These are phyloP conservation scores for Populus hybrid DNA, from an alignment of 441 rosid genomes.

Conservation along the genomic window DNA sequence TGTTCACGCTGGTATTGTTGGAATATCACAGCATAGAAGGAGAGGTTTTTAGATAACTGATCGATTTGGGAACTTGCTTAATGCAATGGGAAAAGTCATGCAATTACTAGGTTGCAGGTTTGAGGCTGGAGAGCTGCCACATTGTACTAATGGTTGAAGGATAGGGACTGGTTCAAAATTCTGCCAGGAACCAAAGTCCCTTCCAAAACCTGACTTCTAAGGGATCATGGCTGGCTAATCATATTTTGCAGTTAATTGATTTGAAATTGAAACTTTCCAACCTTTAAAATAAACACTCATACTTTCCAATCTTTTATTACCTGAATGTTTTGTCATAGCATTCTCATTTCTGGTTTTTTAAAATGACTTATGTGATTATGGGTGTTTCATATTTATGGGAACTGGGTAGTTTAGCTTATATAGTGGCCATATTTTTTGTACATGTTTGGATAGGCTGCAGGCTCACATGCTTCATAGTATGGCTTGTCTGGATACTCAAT, in stretches of 20 bases:
- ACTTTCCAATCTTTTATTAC: neutral
- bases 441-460: neutral
- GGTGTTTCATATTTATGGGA: neutral
- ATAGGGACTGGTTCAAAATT: neutral
- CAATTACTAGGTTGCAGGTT: neutral
- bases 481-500: conserved; percentile 13
- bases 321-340: neutral
- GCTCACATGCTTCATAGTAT: neutral
- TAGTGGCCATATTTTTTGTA: neutral
- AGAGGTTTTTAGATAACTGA: neutral
- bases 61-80: no score
- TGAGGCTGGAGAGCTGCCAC: neutral
- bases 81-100: no score
- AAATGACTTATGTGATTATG: neutral
- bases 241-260: neutral
- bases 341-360: neutral
- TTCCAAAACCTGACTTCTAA: neutral
- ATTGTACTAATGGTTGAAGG: neutral
- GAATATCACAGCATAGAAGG: neutral
- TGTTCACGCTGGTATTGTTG: neutral
- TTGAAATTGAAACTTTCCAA: neutral
- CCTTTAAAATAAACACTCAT: neutral
- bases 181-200: neutral
- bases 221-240: neutral
- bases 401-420: neutral